Percentiles rank a stretch among this genome's conserved stretches.
Evolutionary conservation across 1,284 basidiomycete species (phyloP).

Genomic region (Sphagnurus paluster): DNA sequence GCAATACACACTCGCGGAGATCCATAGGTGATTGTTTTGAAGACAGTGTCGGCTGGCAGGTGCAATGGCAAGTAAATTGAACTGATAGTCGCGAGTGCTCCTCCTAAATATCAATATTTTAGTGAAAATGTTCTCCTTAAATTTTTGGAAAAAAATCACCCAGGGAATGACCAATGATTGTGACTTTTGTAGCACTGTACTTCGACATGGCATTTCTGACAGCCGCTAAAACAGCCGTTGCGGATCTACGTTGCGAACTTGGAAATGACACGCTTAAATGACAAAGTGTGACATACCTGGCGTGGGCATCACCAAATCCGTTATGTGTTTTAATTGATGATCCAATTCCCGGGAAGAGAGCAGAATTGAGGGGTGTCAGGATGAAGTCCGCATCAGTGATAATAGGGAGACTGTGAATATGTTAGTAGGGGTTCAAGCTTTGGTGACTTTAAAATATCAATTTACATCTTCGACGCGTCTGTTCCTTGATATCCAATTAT

Average conservation of each 20-base stretch:
- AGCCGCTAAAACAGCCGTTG: constrained; percentile 1
- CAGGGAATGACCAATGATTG: constrained; percentile 6
- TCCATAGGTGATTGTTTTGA: constrained; percentile 45
- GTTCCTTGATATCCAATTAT: constrained; percentile 44
- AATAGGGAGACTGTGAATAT: constrained; percentile 29
- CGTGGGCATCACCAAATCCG: constrained; percentile 43
- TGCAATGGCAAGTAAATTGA: constrained; percentile 46
- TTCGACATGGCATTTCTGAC: constrained; percentile 4
- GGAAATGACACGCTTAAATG: not conserved
- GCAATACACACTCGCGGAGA: constrained; percentile 39
- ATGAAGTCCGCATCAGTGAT: constrained; percentile 40
- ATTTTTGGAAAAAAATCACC: constrained; percentile 16
- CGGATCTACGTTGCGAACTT: not conserved
- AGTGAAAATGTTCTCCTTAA: no score
- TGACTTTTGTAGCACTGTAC: constrained; percentile 1
- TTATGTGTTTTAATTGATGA: constrained; percentile 36
- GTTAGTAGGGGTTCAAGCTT: not conserved
- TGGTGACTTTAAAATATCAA: not conserved
- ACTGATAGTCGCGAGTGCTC: constrained; percentile 35
- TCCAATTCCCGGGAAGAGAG: constrained; percentile 44
- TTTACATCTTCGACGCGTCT: constrained; percentile 25
- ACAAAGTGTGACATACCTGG: constrained; percentile 25
- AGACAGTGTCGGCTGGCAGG: constrained; percentile 33
- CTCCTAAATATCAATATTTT: no score
- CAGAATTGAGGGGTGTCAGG: constrained; percentile 30